Conservation (phyloP, 768 basidiomycete species). For the Daedaleopsis nitida region DNA sequence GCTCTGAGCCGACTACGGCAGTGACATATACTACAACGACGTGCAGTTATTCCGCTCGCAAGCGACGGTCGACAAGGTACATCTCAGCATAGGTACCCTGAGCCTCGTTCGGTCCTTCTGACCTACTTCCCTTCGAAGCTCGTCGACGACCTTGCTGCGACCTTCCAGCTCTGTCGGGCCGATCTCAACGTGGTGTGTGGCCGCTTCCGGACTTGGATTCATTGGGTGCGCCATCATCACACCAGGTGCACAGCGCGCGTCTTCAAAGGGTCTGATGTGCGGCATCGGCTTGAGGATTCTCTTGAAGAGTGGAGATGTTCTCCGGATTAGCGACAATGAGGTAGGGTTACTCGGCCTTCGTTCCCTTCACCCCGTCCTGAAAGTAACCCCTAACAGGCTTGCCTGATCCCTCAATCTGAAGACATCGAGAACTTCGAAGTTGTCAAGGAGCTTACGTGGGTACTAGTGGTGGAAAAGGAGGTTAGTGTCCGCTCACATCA, state of each 20-base stretch:
- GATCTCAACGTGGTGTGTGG: constrained; percentile 76
- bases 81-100: constrained; percentile 2
- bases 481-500: constrained; percentile 39
- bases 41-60: constrained; percentile 79
- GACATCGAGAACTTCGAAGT: constrained; percentile 66
- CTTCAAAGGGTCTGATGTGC: constrained; percentile 85
- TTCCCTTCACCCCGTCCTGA: background rate
- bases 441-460: constrained; percentile 62
- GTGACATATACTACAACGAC: constrained; percentile 90
- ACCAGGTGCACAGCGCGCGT: constrained; percentile 68
- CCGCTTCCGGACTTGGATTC: background rate
- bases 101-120: background rate
- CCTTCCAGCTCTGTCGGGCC: constrained; percentile 68
- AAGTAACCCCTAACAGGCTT: constrained; percentile 47
- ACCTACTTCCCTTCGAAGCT: constrained; percentile 49
- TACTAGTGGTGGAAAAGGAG: constrained; percentile 94
- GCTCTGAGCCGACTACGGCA: constrained; percentile 30
- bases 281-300: constrained; percentile 64
- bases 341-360: constrained; percentile 37
- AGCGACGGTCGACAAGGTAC: constrained; percentile 73
- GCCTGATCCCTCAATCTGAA: constrained; percentile 77
- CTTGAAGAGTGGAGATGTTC: constrained; percentile 53
- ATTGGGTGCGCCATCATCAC: background rate
- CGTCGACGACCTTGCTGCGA: constrained; percentile 88
- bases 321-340: constrained; percentile 59